Conservation (phyloP, 345 rosid genomes). For the Nephelium lappaceum region DNA sequence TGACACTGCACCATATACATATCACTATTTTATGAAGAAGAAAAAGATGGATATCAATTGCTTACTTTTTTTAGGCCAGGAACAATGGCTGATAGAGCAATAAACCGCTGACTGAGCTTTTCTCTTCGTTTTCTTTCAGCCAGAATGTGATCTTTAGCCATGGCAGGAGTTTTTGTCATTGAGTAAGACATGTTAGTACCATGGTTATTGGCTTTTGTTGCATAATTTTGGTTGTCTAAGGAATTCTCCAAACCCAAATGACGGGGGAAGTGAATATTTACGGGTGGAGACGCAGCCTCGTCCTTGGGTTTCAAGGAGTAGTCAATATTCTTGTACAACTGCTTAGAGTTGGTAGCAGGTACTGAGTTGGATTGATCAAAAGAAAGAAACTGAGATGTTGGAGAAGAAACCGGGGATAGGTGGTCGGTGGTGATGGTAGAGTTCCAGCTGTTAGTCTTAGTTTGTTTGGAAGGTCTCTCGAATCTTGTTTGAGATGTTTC, state of each 20-base stretch:
- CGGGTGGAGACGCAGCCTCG: conserved; percentile 23
- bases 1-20: too few relatives aligned
- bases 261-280: conserved; percentile 16
- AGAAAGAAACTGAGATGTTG: conserved; percentile 32
- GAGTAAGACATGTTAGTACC: conserved; percentile 21
- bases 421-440: conserved; percentile 24
- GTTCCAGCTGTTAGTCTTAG: conserved; percentile 35
- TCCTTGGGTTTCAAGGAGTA: conserved; percentile 27
- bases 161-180: conserved; percentile 31
- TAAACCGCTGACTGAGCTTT: conserved; percentile 57
- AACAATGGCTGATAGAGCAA: conserved; percentile 58
- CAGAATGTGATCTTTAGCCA: conserved; percentile 55
- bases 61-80: conserved; percentile 69
- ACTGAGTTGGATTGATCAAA: conserved; percentile 23
- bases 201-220: conserved; percentile 4
- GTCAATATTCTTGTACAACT: conserved; percentile 12
- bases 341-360: conserved; percentile 21
- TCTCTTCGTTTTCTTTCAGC: conserved; percentile 64
- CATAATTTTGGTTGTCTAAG: conserved; percentile 20
- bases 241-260: background rate
- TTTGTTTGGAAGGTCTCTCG: conserved; percentile 33
- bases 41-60: conserved; percentile 14
- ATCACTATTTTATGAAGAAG: background rate
- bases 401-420: conserved; percentile 19
- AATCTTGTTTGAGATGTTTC: conserved; percentile 22